Base-by-base conservation (phyloP, 345 rosid species). In the Populus tremula region DNA sequence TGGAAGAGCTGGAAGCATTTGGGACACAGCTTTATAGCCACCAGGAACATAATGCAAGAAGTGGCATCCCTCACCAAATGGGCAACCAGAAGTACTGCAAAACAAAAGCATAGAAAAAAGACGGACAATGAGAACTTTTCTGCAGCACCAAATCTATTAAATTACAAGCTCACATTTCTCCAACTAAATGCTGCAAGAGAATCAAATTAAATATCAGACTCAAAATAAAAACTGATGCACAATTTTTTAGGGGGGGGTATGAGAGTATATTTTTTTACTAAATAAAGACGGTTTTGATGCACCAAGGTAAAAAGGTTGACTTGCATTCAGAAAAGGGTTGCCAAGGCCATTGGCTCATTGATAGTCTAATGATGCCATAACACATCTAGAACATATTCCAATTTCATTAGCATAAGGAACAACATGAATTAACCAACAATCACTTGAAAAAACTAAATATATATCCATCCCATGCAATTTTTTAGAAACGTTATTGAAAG, bases 21-120 rank as follows among this genome's bases (percentile, higher is more conserved):
- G 99, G 11, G 94, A 78, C 49, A 89, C 91, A 54, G 95, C 94
- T 82, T 94, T 96, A 82, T 86, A 84, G 74, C 99, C 99, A 73
- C 99, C 99, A 2, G 99, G 99, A 79, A 94, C 97, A 75, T 91
- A 88, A 78, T 96, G 99, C 91, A 91, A 75, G 83, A 96, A 96
- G 81, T 96, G 99, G 69, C 99, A 96, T 72, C 94, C 91, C 84
- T 96, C 99, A 70, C 99, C 98, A 70, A 96, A 96, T 72, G 96
- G 97, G 82, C 99, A 96, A 33, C 99, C 98, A 71, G 97, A 89
- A 73, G 94, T 93, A 81, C 98, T 94, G 94, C 85, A 90, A 79
- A 69, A 72, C 69, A 39, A 75, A 78, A 13, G 8, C 36, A 27
- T 38, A 36, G 39, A 49, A 62, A 16, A 29, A 8, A 13, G 9